These are phyloP conservation scores for Cladophialophora carrionii DNA, from an alignment of 2,329 filamentous ascomycete genomes.

Conservation along the genomic window DNA sequence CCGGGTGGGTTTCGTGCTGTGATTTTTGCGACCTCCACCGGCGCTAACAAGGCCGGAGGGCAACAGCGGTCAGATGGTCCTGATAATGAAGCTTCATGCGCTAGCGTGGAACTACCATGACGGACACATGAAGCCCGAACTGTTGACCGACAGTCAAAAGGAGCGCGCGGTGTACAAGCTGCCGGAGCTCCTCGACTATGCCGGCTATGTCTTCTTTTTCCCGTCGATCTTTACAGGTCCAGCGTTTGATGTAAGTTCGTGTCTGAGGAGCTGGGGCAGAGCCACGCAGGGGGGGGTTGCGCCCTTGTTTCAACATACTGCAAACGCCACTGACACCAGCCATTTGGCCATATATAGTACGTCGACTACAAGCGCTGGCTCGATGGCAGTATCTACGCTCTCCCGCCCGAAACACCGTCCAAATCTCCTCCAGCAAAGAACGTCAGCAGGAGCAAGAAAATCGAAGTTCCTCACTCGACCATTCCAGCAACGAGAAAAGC, in stretches of 20 bases:
- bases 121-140: slow-evolving; percentile 74
- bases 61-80: slow-evolving; percentile 80
- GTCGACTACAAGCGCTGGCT: slow-evolving; percentile 91
- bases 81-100: slow-evolving; percentile 94
- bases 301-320: background rate
- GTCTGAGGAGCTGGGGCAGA: background rate
- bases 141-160: slow-evolving; percentile 85
- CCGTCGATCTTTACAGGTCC: slow-evolving; percentile 86
- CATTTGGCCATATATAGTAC: slow-evolving; percentile 54
- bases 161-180: slow-evolving; percentile 75
- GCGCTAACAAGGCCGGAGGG: background rate
- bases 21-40: background rate
- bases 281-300: background rate
- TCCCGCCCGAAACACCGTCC: slow-evolving; percentile 61
- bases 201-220: slow-evolving; percentile 94
- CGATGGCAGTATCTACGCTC: slow-evolving; percentile 90
- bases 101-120: slow-evolving; percentile 99
- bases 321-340: background rate
- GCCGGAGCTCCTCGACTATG: slow-evolving; percentile 76
- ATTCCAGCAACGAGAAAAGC: slow-evolving; percentile 81
- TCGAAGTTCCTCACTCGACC: slow-evolving; percentile 88
- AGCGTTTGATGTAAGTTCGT: slow-evolving; percentile 68
- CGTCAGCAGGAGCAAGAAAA: slow-evolving; percentile 62
- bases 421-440: background rate
- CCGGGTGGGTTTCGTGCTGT: slow-evolving; percentile 52